Conservation (phyloP, 345 rosid genomes). For the Bruguiera sexangula region DNA sequence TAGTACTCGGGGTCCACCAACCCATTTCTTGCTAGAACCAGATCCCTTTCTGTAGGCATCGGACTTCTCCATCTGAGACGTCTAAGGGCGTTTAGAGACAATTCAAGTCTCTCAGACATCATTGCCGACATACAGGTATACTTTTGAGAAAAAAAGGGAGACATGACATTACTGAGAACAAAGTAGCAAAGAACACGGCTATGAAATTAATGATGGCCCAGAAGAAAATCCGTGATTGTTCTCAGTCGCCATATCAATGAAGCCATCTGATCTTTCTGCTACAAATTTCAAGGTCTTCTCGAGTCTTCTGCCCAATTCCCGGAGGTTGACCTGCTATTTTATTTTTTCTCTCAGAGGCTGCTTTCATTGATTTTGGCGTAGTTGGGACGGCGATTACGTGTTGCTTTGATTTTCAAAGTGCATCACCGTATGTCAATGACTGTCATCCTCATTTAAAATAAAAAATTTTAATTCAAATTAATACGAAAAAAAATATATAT, state of each 20-base stretch:
- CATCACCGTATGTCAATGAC: too few species aligned
- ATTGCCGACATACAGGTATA: too few species aligned
- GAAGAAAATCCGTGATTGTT: slow-evolving; percentile 61
- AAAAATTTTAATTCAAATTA: too few species aligned
- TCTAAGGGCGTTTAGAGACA: background rate
- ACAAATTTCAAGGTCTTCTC: background rate
- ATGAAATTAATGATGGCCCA: slow-evolving; percentile 65
- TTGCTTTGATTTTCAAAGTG: background rate
- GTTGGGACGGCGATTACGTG: background rate
- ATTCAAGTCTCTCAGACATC: too few species aligned
- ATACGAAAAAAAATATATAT: too few species aligned
- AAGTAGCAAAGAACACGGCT: slow-evolving; percentile 52
- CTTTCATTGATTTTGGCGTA: background rate
- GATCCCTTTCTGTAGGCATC: slow-evolving; percentile 62
- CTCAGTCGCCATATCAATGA: slow-evolving; percentile 58
- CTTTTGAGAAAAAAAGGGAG: background rate
- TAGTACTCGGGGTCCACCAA: slow-evolving; percentile 55
- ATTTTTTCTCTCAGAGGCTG: background rate
- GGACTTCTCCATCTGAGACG: slow-evolving; percentile 73
- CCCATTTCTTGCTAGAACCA: slow-evolving; percentile 78
- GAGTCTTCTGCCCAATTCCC: background rate
- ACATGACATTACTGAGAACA: slow-evolving; percentile 58
- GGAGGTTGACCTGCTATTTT: too few species aligned
- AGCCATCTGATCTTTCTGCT: background rate
- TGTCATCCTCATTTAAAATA: too few species aligned